phyloP scores from a whole-genome alignment of 2,329 filamentous ascomycete species.

The Cryphonectria carpinicola region DNA sequence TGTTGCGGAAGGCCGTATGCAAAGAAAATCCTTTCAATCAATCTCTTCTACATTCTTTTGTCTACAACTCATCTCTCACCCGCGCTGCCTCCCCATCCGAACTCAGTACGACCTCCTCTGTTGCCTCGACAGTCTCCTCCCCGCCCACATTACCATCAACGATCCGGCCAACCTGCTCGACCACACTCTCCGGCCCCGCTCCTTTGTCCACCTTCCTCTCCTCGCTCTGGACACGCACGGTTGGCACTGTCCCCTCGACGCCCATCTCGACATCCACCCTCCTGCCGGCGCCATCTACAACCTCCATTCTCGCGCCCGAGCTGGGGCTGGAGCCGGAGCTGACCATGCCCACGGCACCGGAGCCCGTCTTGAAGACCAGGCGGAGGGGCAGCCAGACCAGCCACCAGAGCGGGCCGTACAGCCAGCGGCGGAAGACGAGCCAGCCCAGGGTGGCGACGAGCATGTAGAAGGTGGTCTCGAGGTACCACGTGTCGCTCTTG shows the following conservation, averaged over 20 bases:
- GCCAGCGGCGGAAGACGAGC: conserved; percentile 80
- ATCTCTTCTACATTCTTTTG: background rate
- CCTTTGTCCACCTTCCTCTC: conserved; percentile 32
- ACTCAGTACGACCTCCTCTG: conserved; percentile 12
- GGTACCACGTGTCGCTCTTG: conserved; percentile 98
- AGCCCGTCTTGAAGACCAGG: conserved; percentile 64
- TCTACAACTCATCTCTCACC: conserved; percentile 46
- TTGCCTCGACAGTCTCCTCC: conserved; percentile 20
- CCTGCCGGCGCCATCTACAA: conserved; percentile 31
- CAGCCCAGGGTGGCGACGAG: conserved; percentile 77
- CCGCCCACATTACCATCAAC: conserved; percentile 42
- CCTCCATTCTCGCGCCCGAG: conserved; percentile 33
- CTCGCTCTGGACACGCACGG: conserved; percentile 48
- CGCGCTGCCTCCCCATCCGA: conserved; percentile 36
- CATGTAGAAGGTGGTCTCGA: conserved; percentile 86
- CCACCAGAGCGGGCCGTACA: conserved; percentile 93
- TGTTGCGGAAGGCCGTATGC: background rate
- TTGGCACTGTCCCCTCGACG: conserved; percentile 52
- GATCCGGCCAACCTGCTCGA: conserved; percentile 59
- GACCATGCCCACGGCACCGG: conserved; percentile 53
- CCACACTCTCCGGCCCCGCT: conserved; percentile 45
- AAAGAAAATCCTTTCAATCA: background rate
- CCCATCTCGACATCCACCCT: conserved; percentile 36
- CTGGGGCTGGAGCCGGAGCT: conserved; percentile 44
- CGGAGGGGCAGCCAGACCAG: conserved; percentile 82